phyloP scores from a whole-genome alignment of 192 early-diverging fungal species.

The Chytriomyces hyalinus region DNA sequence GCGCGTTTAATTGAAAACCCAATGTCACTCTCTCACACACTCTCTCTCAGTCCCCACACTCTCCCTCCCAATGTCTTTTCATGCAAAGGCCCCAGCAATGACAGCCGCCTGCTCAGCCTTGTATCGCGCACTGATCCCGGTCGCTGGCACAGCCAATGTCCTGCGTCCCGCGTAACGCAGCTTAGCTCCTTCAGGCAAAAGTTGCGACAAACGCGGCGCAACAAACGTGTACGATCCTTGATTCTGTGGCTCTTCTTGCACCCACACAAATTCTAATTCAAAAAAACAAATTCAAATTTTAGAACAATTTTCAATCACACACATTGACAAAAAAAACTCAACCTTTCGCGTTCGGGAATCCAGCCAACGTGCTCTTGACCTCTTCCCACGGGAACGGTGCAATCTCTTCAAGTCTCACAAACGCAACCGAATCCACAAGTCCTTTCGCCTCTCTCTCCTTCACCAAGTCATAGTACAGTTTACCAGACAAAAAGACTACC shows the following conservation, averaged over 20 bases:
- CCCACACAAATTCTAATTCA: constrained; percentile 48
- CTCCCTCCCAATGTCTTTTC: neutral
- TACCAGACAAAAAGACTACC: constrained; percentile 89
- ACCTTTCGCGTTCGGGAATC: constrained; percentile 67
- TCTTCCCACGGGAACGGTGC: constrained; percentile 86
- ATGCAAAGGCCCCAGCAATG: constrained; percentile 37
- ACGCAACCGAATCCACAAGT: constrained; percentile 67
- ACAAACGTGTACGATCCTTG: constrained; percentile 88
- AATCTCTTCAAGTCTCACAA: constrained; percentile 91
- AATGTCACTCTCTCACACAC: neutral
- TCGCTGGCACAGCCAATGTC: constrained; percentile 78
- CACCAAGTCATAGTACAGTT: constrained; percentile 90
- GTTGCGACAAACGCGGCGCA: constrained; percentile 77
- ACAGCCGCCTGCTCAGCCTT: constrained; percentile 61
- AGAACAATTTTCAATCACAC: too few species aligned
- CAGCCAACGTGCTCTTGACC: constrained; percentile 64
- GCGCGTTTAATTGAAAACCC: too few species aligned
- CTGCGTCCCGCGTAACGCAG: constrained; percentile 71
- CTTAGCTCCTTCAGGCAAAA: constrained; percentile 62
- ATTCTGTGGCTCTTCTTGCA: constrained; percentile 93
- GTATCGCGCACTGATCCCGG: constrained; percentile 72
- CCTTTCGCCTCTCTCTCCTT: constrained; percentile 74
- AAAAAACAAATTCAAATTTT: too few species aligned
- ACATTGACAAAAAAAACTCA: constrained; percentile 6
- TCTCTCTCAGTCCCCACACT: too few species aligned